Conservation (phyloP, 768 basidiomycete species). For the Boletus insuetus region DNA sequence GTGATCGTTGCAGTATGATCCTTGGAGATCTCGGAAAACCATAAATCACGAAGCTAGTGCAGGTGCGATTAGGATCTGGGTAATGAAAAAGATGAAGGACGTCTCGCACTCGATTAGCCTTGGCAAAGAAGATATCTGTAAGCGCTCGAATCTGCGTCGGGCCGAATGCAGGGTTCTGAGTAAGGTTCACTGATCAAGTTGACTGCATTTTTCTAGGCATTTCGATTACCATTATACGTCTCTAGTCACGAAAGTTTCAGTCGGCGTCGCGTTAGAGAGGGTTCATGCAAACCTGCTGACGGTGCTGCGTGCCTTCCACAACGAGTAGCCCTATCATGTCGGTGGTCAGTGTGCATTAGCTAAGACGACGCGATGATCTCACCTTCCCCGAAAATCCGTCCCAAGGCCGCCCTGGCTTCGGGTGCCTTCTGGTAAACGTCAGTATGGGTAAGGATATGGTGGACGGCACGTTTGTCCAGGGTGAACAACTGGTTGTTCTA, state of each 20-base stretch:
- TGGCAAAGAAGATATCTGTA: constrained; percentile 55
- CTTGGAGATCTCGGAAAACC: constrained; percentile 34
- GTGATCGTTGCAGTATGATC: constrained; percentile 19
- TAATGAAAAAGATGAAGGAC: background rate
- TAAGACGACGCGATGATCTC: background rate
- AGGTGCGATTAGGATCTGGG: background rate
- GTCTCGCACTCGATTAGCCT: constrained; percentile 32
- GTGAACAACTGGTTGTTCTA: constrained; percentile 48
- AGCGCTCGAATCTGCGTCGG: constrained; percentile 55
- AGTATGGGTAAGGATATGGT: constrained; percentile 59
- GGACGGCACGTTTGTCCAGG: constrained; percentile 58
- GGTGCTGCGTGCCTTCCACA: constrained; percentile 41
- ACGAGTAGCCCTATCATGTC: constrained; percentile 46
- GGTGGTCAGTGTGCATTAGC: background rate
- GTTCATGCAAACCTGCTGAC: constrained; percentile 34
- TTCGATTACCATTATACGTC: constrained; percentile 30
- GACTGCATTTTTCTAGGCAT: background rate
- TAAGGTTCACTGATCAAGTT: background rate
- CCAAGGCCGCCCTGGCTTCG: constrained; percentile 35
- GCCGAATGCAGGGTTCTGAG: constrained; percentile 66
- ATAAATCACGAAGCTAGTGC: constrained; percentile 46
- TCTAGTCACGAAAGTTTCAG: constrained; percentile 4
- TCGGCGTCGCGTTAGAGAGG: background rate
- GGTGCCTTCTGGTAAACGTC: constrained; percentile 57
- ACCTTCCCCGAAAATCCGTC: constrained; percentile 43